Evolutionary conservation across 305 asterid species (phyloP).

Genomic region (Rubia balearica): DNA sequence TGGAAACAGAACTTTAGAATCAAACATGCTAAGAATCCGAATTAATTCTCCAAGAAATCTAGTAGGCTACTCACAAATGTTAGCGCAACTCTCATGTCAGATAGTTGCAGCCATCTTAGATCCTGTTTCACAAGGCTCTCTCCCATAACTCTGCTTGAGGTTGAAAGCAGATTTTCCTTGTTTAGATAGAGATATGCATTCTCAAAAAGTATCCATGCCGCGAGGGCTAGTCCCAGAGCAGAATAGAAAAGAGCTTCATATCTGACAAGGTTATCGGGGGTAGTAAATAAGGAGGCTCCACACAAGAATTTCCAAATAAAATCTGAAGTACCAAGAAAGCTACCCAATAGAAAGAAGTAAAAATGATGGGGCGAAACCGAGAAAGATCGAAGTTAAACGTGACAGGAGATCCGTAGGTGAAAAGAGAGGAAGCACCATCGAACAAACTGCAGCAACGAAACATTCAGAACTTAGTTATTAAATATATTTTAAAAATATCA

Average conservation of each 20-base stretch:
- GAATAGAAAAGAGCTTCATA: slow-evolving; percentile 91
- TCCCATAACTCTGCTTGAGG: slow-evolving; percentile 32
- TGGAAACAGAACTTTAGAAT: neutral
- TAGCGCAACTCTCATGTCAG: slow-evolving; percentile 83
- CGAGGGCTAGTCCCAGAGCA: slow-evolving; percentile 77
- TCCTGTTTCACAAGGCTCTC: slow-evolving; percentile 37
- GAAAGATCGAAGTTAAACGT: slow-evolving; percentile 78
- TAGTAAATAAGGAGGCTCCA: slow-evolving; percentile 9
- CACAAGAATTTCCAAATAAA: neutral
- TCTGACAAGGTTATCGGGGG: slow-evolving; percentile 38
- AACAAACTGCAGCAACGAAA: slow-evolving; percentile 41
- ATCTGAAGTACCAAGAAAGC: slow-evolving; percentile 12
- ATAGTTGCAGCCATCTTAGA: slow-evolving; percentile 54
- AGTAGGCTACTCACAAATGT: slow-evolving; percentile 57
- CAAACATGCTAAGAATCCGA: neutral
- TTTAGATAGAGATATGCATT: slow-evolving; percentile 47
- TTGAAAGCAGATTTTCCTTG: slow-evolving; percentile 37
- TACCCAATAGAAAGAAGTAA: slow-evolving; percentile 93
- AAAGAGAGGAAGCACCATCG: slow-evolving; percentile 83
- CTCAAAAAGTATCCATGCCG: slow-evolving; percentile 92
- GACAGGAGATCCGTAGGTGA: slow-evolving; percentile 57
- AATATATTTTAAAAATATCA: neutral
- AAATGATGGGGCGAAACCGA: slow-evolving; percentile 92
- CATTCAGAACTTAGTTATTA: neutral
- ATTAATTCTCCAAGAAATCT: neutral